These are phyloP conservation scores for Kodamaea jinghongensis DNA, from an alignment of 805 yeast species.

Conservation along the genomic window DNA sequence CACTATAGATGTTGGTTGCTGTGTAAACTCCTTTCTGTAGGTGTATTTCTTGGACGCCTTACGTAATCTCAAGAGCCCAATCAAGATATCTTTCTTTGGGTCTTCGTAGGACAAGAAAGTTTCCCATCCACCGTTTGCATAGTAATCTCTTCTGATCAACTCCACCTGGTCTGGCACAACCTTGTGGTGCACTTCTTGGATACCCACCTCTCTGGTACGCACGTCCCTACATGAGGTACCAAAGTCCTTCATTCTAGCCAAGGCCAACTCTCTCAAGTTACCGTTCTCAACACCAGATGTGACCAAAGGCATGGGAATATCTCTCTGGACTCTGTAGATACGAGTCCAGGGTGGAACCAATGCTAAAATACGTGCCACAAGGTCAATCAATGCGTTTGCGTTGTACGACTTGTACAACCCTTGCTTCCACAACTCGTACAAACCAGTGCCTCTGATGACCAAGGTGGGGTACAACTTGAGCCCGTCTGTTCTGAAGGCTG, in stretches of 20 bases:
- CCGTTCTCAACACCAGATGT: slow-evolving; percentile 98
- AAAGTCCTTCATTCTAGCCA: slow-evolving; percentile 97
- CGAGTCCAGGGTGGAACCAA: slow-evolving; percentile 99
- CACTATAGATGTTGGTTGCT: slow-evolving; percentile 88
- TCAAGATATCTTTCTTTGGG: slow-evolving; percentile 91
- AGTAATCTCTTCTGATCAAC: slow-evolving; percentile 89
- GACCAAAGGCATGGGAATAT: slow-evolving; percentile 98
- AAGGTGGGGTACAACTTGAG: slow-evolving; percentile 92
- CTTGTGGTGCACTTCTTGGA: slow-evolving; percentile 96
- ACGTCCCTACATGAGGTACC: slow-evolving; percentile 96
- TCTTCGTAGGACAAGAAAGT: slow-evolving; percentile 95
- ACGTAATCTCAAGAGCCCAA: slow-evolving; percentile 85
- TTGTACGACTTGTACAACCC: slow-evolving; percentile 93
- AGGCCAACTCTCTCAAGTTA: slow-evolving; percentile 88
- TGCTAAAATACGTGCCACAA: slow-evolving; percentile 94
- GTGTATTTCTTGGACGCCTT: slow-evolving; percentile 88
- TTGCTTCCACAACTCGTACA: slow-evolving; percentile 95
- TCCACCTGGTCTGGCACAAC: slow-evolving; percentile 97
- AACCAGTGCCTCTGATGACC: slow-evolving; percentile 95
- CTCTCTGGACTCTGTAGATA: slow-evolving; percentile 96
- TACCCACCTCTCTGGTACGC: slow-evolving; percentile 97
- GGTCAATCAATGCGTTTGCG: slow-evolving; percentile 89
- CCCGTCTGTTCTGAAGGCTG: slow-evolving; percentile 96
- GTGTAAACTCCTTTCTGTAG: slow-evolving; percentile 80
- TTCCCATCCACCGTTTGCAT: slow-evolving; percentile 99